Evolutionary conservation across 768 basidiomycete species (phyloP).

Genomic region (Peribolospora kevripleyi): DNA sequence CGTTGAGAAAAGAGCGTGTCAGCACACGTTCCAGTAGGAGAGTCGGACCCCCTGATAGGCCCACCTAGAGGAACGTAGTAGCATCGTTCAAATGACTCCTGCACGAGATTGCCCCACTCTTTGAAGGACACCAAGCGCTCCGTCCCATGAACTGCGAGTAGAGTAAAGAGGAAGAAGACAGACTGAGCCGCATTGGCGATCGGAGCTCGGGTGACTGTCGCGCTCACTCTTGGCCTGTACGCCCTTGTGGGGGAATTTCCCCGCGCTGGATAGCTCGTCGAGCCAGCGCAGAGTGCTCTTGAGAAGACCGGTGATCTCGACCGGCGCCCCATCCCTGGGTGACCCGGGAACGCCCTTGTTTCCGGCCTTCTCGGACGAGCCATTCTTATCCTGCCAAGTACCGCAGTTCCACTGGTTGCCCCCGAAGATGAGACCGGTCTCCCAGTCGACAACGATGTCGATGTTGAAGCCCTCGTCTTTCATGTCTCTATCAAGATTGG

Average conservation of each 20-base stretch:
- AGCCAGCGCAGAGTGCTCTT: conserved; percentile 89
- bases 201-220: neutral
- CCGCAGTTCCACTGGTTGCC: conserved; percentile 71
- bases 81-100: conserved; percentile 61
- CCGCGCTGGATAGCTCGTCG: conserved; percentile 34
- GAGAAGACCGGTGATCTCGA: conserved; percentile 80
- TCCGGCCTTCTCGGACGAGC: conserved; percentile 68
- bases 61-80: conserved; percentile 70
- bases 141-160: conserved; percentile 37
- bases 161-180: neutral
- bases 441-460: conserved; percentile 84
- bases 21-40: neutral
- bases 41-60: conserved; percentile 8
- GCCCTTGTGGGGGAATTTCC: conserved; percentile 71
- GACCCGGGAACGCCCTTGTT: conserved; percentile 92
- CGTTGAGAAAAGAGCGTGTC: neutral
- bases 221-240: conserved; percentile 51
- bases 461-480: conserved; percentile 75
- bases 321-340: conserved; percentile 79
- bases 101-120: conserved; percentile 69
- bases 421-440: conserved; percentile 66
- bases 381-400: conserved; percentile 64
- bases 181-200: neutral
- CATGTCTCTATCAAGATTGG: conserved; percentile 97
- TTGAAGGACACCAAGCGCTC: conserved; percentile 54